Base-by-base conservation (phyloP, 768 basidiomycete genomes). In the Candolleomyces eurysporus region DNA sequence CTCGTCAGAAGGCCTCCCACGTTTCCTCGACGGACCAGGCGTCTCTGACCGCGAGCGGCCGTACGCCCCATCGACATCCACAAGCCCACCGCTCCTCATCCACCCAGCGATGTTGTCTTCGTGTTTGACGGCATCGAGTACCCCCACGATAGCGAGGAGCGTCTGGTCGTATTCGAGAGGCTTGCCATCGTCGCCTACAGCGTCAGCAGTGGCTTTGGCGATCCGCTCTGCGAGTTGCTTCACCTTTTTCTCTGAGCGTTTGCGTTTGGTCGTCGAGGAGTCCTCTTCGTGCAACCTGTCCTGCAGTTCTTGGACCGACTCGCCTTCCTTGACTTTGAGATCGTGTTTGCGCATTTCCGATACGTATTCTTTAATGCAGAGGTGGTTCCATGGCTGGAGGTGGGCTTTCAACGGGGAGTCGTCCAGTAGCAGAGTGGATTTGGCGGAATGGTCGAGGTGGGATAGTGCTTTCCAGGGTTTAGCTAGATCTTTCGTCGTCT, bases 311-410 rank as follows among this genome's bases (percentile, higher is more conserved):
- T 57, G 31, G 45, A 61, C 26, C 13, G 51, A 43, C 26, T 61
- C 64, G 19, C 64, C 61, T 42, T 66, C 65, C 43, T 63, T 59
- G n/a, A 70, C 63, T 4, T 65, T 61, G 11, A 75, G 46, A 61
- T 77, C 76, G 6, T 52, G 52, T n/a, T 50, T 62, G 11, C 87
- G 81, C 68, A 73, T 75, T 9, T 73, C 65, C 2, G 71, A 75
- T 14, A 79, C 76, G 68, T 92, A 94, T 68, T 92, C 91, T 10
- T 75, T 79, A 64, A 94, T 81, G 67, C 88, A 91, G 21, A 94
- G 74, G 68, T 94, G 92, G 68, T 91, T 94, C 76, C 83, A 90
- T 0, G 92, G 92, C 68, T 94, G 92, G 16, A 89, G 76, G 31
- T 75, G 79, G 0, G 82, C 84, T 64, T 84, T 85, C 30, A 75